phyloP scores from a whole-genome alignment of 371 early-diverging fungal genomes.

The Mucor sp. region DNA sequence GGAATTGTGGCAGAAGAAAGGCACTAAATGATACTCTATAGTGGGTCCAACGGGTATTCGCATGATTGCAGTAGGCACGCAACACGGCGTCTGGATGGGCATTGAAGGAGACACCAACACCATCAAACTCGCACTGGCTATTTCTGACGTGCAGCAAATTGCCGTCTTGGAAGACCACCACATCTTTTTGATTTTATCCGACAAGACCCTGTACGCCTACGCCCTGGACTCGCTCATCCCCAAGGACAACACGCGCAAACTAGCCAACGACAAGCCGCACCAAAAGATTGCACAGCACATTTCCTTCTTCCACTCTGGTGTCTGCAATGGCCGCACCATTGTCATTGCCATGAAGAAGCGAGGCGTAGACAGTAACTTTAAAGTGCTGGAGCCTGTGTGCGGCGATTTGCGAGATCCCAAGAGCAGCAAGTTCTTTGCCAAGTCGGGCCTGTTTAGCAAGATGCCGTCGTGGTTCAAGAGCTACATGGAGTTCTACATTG shows the following conservation, averaged over 20 bases:
- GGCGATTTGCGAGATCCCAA: slow-evolving; percentile 58
- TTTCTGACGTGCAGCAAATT: slow-evolving; percentile 43
- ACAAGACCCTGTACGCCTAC: slow-evolving; percentile 61
- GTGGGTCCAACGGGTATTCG: slow-evolving; percentile 54
- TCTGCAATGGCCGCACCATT: slow-evolving; percentile 60
- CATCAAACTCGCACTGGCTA: slow-evolving; percentile 28
- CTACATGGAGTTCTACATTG: slow-evolving; percentile 78
- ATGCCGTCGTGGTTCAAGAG: slow-evolving; percentile 47
- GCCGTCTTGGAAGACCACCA: slow-evolving; percentile 42
- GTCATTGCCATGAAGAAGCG: slow-evolving; percentile 61
- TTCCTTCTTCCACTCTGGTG: slow-evolving; percentile 76
- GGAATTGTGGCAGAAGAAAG: no score
- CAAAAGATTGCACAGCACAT: slow-evolving; percentile 66
- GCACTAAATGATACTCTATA: not conserved
- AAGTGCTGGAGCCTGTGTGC: slow-evolving; percentile 44
- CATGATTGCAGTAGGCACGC: slow-evolving; percentile 80
- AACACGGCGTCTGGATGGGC: slow-evolving; percentile 70
- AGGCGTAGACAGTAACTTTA: slow-evolving; percentile 51
- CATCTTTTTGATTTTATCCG: slow-evolving; percentile 46
- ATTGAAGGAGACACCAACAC: slow-evolving; percentile 47
- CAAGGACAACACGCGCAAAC: slow-evolving; percentile 25
- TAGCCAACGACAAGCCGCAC: slow-evolving; percentile 28
- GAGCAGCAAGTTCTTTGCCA: slow-evolving; percentile 36
- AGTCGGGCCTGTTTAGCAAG: slow-evolving; percentile 45
- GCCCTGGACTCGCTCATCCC: slow-evolving; percentile 50